Evolutionary conservation across 1,284 basidiomycete species (phyloP).

Genomic region (Inonotus hispidus): DNA sequence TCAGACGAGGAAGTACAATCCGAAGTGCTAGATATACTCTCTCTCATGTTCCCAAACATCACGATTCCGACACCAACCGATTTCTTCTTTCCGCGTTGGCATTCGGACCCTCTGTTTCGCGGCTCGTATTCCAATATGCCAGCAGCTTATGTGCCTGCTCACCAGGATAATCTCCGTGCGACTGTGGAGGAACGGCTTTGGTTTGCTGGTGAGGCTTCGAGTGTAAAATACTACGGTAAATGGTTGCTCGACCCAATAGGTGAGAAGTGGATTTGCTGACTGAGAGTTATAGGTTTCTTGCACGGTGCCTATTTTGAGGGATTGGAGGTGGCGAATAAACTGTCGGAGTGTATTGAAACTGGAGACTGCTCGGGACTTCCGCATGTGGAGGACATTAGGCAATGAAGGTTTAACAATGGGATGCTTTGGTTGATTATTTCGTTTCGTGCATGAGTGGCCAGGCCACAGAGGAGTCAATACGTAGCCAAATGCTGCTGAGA

Average conservation of each 20-base stretch:
- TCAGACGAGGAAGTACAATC: slow-evolving; percentile 41
- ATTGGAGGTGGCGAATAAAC: slow-evolving; percentile 28
- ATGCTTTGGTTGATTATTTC: too few relatives aligned
- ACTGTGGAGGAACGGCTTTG: slow-evolving; percentile 48
- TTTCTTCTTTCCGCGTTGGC: slow-evolving; percentile 56
- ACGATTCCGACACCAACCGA: slow-evolving; percentile 48
- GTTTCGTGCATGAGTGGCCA: too few relatives aligned
- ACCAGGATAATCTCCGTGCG: slow-evolving; percentile 52
- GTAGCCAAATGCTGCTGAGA: too few relatives aligned
- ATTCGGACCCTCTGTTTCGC: slow-evolving; percentile 49
- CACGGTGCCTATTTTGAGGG: slow-evolving; percentile 45
- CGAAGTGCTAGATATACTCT: slow-evolving; percentile 52
- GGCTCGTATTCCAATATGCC: slow-evolving; percentile 72
- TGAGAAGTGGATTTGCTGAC: not conserved
- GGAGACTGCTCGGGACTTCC: slow-evolving; percentile 27
- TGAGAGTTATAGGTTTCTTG: slow-evolving; percentile 33
- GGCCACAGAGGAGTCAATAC: too few relatives aligned
- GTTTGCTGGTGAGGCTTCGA: slow-evolving; percentile 64
- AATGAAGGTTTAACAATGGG: not conserved
- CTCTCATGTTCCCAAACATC: slow-evolving; percentile 49
- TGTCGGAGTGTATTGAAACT: slow-evolving; percentile 36
- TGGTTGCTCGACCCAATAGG: slow-evolving; percentile 2
- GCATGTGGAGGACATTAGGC: slow-evolving; percentile 24
- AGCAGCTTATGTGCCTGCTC: slow-evolving; percentile 45
- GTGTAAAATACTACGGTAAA: slow-evolving; percentile 49